Base-by-base conservation (phyloP, 129 eudicot genomes). In the Flaveria sonorensis region DNA sequence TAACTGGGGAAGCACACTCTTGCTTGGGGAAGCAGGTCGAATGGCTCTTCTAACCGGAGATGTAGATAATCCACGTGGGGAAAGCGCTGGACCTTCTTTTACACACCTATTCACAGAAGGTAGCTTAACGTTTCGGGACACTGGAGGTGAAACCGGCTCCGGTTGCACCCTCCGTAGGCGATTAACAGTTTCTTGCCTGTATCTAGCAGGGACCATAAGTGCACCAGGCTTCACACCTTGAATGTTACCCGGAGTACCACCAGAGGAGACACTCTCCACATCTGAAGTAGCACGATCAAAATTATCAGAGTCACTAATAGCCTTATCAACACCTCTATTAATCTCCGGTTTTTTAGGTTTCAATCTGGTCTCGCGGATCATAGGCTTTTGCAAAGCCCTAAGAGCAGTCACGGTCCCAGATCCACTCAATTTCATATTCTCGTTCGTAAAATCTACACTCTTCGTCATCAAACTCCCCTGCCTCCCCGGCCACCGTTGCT, bases 401-500 rank as follows among this genome's bases (percentile, higher is more conserved):
- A 81, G 70, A 2, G 81, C 83, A 81, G 85, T 78, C 2, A 72
- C 81, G 10, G 93, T 81, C 8, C 77, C 81, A 70, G 98, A 87
- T 89, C 93, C 87, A 79, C 80, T 80, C 76, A 74, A 76, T 83
- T 85, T 81, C 55, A 57, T 12, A 73, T 76, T 88, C 76, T 88
- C 92, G 32, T 59, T 68, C 14, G 86, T 79, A 79, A 71, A 88
- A 86, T 92, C 98, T 57, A 92, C 83, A 71, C 98, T 92, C 81
- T 85, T 81, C 12, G 86, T 86, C 86, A 93, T 43, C 4, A 86
- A 80, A 85, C 75, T 79, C 72, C 66, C 81, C 46, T 72, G 79
- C 65, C 96, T 77, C 63, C 61, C 95, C 0, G 98, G 98, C 98
- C 98, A 93, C 15, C 88, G 68, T 10, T 85, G 89, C 79, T 85